These are phyloP conservation scores for Verticillium nonalfalfae DNA, from an alignment of 2,329 filamentous ascomycete species.

Conservation along the genomic window DNA sequence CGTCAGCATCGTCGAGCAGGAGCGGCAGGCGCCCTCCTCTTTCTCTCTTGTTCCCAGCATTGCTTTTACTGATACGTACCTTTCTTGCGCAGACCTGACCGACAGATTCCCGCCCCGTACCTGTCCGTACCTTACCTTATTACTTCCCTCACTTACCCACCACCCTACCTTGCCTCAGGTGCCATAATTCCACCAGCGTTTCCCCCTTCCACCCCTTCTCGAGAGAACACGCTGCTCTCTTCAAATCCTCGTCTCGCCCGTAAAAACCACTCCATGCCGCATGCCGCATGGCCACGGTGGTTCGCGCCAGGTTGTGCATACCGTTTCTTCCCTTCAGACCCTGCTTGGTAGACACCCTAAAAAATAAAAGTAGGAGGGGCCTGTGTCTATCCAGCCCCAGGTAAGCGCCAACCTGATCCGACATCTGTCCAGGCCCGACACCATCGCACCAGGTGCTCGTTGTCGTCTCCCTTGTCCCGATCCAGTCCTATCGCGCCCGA, in stretches of 20 bases:
- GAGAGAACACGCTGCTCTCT: neutral
- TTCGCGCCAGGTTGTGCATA: neutral
- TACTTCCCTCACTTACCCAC: too few relatives aligned
- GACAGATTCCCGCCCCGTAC: neutral
- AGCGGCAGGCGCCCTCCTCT: neutral
- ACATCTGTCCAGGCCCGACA: neutral
- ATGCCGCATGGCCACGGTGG: neutral
- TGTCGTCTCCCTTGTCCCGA: neutral
- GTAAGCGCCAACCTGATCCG: neutral
- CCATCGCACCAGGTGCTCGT: neutral
- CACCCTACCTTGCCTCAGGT: too few relatives aligned
- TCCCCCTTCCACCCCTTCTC: neutral
- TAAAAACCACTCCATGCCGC: neutral
- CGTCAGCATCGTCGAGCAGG: too few relatives aligned
- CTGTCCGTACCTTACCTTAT: too few relatives aligned
- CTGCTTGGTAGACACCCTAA: neutral
- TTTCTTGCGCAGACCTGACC: neutral
- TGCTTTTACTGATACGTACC: neutral
- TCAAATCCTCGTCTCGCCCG: neutral
- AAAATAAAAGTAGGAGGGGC: neutral
- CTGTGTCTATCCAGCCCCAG: neutral
- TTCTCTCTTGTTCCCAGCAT: neutral
- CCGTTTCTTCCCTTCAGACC: neutral
- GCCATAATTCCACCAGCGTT: neutral
- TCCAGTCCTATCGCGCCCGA: too few relatives aligned